Percentiles rank a stretch among this genome's conserved stretches.
Evolutionary conservation across 257 asterid species (phyloP).

Genomic region (Solanum neorickii): DNA sequence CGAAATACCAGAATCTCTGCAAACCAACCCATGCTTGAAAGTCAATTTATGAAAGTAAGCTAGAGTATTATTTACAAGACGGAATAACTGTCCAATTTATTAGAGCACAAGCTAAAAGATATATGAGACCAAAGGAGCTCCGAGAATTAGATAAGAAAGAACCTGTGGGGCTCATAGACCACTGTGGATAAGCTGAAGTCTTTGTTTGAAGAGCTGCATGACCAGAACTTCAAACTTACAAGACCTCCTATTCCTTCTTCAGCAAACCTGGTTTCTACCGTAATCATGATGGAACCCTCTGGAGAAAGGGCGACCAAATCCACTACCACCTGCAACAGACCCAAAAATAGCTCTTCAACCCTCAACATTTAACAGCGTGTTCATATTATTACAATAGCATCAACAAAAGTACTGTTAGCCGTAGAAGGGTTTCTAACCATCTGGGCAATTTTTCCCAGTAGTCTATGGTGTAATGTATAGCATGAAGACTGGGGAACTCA

Average conservation of each 20-base stretch:
- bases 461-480: neutral
- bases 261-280: constrained; percentile 83
- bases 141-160: neutral
- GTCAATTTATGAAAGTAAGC: neutral
- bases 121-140: neutral
- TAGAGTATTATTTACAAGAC: neutral
- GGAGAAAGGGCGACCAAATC: constrained; percentile 69
- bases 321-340: constrained; percentile 52
- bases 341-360: neutral
- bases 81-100: neutral
- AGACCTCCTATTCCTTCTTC: constrained; percentile 96
- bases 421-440: neutral
- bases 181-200: constrained; percentile 73
- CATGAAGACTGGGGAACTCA: neutral
- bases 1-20: constrained; percentile 64
- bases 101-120: neutral
- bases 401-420: neutral
- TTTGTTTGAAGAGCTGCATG: constrained; percentile 47
- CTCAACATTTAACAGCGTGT: neutral
- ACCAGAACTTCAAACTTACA: constrained; percentile 81
- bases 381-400: neutral
- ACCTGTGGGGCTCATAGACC: constrained; percentile 98
- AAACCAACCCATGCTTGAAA: neutral
- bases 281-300: constrained; percentile 76
- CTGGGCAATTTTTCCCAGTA: neutral